Evolutionary conservation across 2,329 filamentous ascomycete species (phyloP).

Genomic region (Aspergillus neoniger): DNA sequence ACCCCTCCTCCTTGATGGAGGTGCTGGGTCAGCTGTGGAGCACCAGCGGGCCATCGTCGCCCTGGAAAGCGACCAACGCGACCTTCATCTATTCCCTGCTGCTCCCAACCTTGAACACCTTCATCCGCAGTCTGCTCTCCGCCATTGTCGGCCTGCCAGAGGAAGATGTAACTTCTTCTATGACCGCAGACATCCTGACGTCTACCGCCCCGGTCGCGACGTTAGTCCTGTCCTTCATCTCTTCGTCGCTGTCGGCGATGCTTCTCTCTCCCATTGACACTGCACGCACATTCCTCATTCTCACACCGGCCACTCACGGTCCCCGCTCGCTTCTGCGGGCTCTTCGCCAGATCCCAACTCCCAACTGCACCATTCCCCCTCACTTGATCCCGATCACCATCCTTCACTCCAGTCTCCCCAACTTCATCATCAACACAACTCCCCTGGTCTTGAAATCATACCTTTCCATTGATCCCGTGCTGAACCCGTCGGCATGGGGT

Average conservation of each 20-base stretch:
- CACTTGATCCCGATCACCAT: conserved; percentile 79
- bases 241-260: conserved; percentile 71
- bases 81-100: conserved; percentile 90
- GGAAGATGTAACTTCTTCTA: conserved; percentile 56
- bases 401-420: conserved; percentile 81
- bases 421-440: conserved; percentile 76
- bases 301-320: conserved; percentile 74
- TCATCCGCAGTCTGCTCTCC: conserved; percentile 86
- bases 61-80: conserved; percentile 91
- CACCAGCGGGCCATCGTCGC: conserved; percentile 84
- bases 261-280: conserved; percentile 86
- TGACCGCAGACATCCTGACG: conserved; percentile 72
- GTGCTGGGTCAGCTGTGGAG: conserved; percentile 86
- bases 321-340: conserved; percentile 77
- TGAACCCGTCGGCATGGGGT: conserved; percentile 79
- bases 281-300: conserved; percentile 80
- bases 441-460: conserved; percentile 85
- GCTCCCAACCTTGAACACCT: conserved; percentile 84
- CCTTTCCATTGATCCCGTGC: conserved; percentile 77
- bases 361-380: conserved; percentile 67
- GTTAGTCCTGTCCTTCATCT: conserved; percentile 69
- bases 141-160: conserved; percentile 90
- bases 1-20: conserved; percentile 78
- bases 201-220: conserved; percentile 81
- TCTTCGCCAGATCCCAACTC: conserved; percentile 74